A percentile compares a stretch with the other conserved stretches of the same genome.
These are phyloP conservation scores for Daldinia eschscholtzii DNA, from an alignment of 2,329 filamentous ascomycete genomes.

Conservation along the genomic window DNA sequence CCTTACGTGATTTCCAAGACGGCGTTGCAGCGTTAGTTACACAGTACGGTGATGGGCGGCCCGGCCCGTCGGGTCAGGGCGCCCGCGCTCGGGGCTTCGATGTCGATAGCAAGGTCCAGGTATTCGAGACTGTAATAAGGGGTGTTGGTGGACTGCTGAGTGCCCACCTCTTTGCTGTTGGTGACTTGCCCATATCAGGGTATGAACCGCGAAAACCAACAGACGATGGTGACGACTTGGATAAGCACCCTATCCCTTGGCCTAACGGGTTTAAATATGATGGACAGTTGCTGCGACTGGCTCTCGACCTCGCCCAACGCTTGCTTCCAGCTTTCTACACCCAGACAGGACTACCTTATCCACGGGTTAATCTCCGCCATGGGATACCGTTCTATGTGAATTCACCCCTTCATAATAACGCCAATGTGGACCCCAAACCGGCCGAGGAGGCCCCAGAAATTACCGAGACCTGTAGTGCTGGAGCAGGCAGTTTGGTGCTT, in stretches of 20 bases:
- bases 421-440: constrained; percentile 57
- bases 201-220: constrained; percentile 69
- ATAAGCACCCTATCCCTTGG: constrained; percentile 74
- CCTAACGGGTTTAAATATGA: constrained; percentile 84
- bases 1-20: constrained; percentile 81
- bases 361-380: constrained; percentile 88
- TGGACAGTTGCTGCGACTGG: constrained; percentile 90
- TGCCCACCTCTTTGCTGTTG: constrained; percentile 92
- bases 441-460: constrained; percentile 72
- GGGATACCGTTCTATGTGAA: constrained; percentile 94
- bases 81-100: constrained; percentile 85
- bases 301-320: constrained; percentile 84
- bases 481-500: constrained; percentile 93
- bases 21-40: constrained; percentile 81
- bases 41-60: constrained; percentile 87
- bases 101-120: constrained; percentile 96
- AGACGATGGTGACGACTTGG: constrained; percentile 60
- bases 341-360: constrained; percentile 91
- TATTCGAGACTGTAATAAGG: constrained; percentile 97
- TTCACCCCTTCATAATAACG: constrained; percentile 77
- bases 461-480: constrained; percentile 96
- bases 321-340: constrained; percentile 94
- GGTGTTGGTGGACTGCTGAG: constrained; percentile 92
- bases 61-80: constrained; percentile 76
- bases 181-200: constrained; percentile 86